These are phyloP conservation scores for Rhizopogon salebrosus DNA, from an alignment of 768 basidiomycete genomes.

Conservation along the genomic window DNA sequence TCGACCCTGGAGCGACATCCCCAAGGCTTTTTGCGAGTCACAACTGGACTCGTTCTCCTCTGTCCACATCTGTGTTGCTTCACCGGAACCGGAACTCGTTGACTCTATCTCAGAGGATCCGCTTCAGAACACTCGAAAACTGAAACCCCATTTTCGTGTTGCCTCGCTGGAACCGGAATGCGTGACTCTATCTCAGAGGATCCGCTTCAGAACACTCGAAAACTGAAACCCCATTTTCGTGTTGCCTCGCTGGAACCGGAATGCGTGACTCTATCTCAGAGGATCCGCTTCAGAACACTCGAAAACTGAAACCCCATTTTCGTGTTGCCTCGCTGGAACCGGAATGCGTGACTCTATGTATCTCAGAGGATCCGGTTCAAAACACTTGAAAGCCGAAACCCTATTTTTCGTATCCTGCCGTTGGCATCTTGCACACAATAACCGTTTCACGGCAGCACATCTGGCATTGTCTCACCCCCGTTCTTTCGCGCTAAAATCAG, in stretches of 20 bases:
- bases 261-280: conserved; percentile 23
- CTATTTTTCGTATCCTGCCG: conserved; percentile 13
- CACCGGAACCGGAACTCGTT: too few species aligned
- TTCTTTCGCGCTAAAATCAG: too few species aligned
- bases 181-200: too few species aligned
- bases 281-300: conserved; percentile 7
- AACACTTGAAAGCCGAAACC: conserved; percentile 14
- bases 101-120: too few species aligned
- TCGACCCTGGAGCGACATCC: conserved; percentile 8
- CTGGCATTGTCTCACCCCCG: too few species aligned
- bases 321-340: conserved; percentile 16
- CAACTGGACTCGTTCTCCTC: conserved; percentile 19
- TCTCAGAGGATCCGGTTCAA: conserved; percentile 11
- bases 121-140: too few species aligned
- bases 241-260: conserved; percentile 15
- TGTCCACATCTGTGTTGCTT: conserved; percentile 14
- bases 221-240: too few species aligned
- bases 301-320: conserved; percentile 14
- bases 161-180: too few species aligned
- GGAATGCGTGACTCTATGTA: conserved; percentile 24
- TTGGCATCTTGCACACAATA: conserved; percentile 9
- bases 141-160: too few species aligned
- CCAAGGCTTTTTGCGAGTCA: conserved; percentile 19
- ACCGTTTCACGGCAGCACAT: too few species aligned
- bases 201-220: too few species aligned